Base-by-base conservation (phyloP, 768 basidiomycete genomes). In the Boletus pseudopeckii region DNA sequence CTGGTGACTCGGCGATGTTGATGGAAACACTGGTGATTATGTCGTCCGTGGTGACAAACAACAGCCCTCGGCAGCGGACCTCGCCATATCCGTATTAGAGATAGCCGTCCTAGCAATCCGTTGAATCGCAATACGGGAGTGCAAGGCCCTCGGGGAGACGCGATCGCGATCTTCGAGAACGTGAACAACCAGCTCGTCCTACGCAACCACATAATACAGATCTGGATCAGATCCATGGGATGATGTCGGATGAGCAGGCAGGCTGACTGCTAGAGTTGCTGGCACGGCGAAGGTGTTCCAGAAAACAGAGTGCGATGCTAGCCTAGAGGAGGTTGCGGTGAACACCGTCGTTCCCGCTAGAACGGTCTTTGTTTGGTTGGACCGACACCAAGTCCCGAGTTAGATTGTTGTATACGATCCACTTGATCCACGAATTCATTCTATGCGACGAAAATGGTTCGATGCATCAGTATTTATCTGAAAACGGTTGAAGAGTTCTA, bases 41-140 rank as follows among this genome's bases (percentile, higher is more conserved):
- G 68, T 62, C 37, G 79, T 88, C 42, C 80, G 82, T 45, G 85
- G 86, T 1, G 73, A 75, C 36, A 86, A 89, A 44, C 72, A 76
- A 40, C 82, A 83, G 48, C 81, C 83, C 59, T 65, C 18, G 85
- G 83, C n/a, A 83, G 83, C 48, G 86, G 86, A 2, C 88, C 88
- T 2, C 75, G 86, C 15, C 78, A 79, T 63, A 75, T 74, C 18
- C 71, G 67, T 14, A 68, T 75, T 40, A 61, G 66, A 52, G 64
- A 77, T 75, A 60, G 62, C 14, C 17, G 0, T 26, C 14, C 28
- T n/a, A 26, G 3, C 18, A 4, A 0, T 20, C 13, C 4, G 41
- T 86, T 86, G 5, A 88, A 88, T 71, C 77, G 86, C 39, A 86
- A 88, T 67, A 74, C 72, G 0, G 81, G 77, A 18, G 67, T 72